These are phyloP conservation scores for Physcomitrellopsis africana DNA, from an alignment of 225 moss, liverwort and hornwort species.

Conservation along the genomic window DNA sequence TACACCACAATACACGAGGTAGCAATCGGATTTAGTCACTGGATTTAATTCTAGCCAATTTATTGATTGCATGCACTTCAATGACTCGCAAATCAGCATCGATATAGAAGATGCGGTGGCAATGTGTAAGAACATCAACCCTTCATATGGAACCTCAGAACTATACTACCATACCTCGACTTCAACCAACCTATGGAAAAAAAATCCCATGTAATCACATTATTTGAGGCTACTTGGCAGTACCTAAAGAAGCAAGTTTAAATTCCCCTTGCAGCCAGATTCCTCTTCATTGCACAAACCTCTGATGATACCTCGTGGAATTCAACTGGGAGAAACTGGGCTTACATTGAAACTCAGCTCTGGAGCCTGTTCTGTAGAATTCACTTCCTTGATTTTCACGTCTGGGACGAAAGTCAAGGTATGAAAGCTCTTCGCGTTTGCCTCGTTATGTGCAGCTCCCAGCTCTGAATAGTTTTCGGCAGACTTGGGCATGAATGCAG, in stretches of 20 bases:
- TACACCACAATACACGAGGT: no score
- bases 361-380: conserved; percentile 32
- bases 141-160: conserved; percentile 29
- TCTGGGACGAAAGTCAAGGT: conserved; percentile 33
- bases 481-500: conserved; percentile 75
- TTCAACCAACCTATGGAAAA: conserved; percentile 24
- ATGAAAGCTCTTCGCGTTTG: conserved; percentile 46
- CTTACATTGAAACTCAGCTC: conserved; percentile 32
- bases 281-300: conserved; percentile 20
- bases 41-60: not conserved
- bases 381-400: not conserved
- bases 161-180: conserved; percentile 24
- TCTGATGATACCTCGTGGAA: conserved; percentile 18
- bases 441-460: conserved; percentile 45
- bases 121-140: conserved; percentile 29
- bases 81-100: conserved; percentile 32
- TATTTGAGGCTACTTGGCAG: conserved; percentile 28
- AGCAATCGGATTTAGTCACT: conserved; percentile 31
- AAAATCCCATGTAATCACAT: conserved; percentile 16
- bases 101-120: conserved; percentile 30
- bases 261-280: conserved; percentile 21
- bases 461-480: conserved; percentile 75
- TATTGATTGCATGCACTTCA: conserved; percentile 36
- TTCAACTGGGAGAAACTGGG: conserved; percentile 20
- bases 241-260: conserved; percentile 22